phyloP scores from a whole-genome alignment of 2,329 filamentous ascomycete genomes.

The Xylaria polymorpha region DNA sequence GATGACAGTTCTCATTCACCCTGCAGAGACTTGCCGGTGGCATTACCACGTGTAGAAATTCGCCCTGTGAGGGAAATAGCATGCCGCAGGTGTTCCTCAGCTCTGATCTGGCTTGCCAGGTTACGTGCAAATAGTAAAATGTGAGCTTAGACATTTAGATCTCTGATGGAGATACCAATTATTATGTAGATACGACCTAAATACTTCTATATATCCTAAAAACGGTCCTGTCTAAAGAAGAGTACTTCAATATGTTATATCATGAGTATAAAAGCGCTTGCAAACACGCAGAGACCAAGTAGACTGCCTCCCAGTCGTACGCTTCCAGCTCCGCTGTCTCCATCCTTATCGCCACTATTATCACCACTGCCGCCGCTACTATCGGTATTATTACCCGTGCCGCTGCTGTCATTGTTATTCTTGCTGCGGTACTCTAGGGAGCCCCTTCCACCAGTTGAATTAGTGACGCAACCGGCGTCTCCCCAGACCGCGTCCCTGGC shows the following conservation, averaged over 20 bases:
- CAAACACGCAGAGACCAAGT: background rate
- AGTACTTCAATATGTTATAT: background rate
- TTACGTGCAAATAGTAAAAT: background rate
- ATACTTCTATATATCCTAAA: background rate
- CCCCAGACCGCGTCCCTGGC: slow-evolving; percentile 54
- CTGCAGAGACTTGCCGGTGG: background rate
- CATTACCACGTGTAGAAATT: background rate
- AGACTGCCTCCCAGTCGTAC: slow-evolving; percentile 1
- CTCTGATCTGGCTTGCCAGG: background rate
- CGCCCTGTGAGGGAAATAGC: background rate
- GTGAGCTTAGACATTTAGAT: background rate
- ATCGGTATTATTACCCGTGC: background rate
- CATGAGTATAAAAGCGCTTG: background rate
- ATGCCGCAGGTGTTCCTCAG: background rate
- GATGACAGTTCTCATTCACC: background rate
- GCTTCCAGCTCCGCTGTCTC: slow-evolving; percentile 16
- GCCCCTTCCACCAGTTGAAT: slow-evolving; percentile 30
- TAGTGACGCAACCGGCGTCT: slow-evolving; percentile 51
- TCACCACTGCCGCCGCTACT: too few species aligned
- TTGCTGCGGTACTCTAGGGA: slow-evolving; percentile 10
- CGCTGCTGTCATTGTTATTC: background rate
- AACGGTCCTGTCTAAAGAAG: background rate
- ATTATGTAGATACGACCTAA: background rate
- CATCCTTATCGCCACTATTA: background rate
- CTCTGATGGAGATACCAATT: background rate